Evolutionary conservation across 2,329 filamentous ascomycete genomes (phyloP), one percentile per base, ranked within the genome.

Genomic region (Aureobasidium sp.): DNA sequence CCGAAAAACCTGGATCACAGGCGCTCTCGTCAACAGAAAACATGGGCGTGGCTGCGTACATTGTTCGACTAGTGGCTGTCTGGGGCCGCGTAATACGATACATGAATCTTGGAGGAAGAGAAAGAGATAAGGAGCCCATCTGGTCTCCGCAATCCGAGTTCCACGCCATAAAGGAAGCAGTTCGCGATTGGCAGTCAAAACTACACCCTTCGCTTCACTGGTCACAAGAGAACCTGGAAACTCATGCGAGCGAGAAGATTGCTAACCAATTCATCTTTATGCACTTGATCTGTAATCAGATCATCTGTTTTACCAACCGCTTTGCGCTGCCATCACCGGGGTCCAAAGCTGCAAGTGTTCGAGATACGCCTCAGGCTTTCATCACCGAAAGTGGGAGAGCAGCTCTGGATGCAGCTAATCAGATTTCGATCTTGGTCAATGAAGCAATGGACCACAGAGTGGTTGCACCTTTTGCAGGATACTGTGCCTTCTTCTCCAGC

Each of bases 31-130:
- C 85, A 1, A 83, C 79, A 61, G 83, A 87, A 6, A 96, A 95
- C 64, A 95, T 97, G 90, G 93, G 91, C 2, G 89, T 95, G 4
- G 86, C 90, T 1, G 90, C 91, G 10, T 95, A 94, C 68, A 86
- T 93, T 63, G 86, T 97, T 57, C 83, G 88, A 17, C 78, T 85
- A 2, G 87, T 97, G 57, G 83, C 90, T 2, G 74, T 95, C 27
- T 97, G 91, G 90, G 93, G 93, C 4, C 83, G 84, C 44, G 84
- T 96, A 44, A 86, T 95, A 61, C 85, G 85, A 57, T 96, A 95
- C 66, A 74, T 96, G 57, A 96, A 95, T 65, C 81, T 95, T 55
- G 90, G 90, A 21, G 90, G 90, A 1, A 90, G 86, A 64, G 86
- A 90, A 56, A 75, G 80, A 48, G 91, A 97, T 62, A 68, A 78